Evolutionary conservation across 208 protist species (phyloP).

Genomic region (Acanthamoeba polyphaga): DNA sequence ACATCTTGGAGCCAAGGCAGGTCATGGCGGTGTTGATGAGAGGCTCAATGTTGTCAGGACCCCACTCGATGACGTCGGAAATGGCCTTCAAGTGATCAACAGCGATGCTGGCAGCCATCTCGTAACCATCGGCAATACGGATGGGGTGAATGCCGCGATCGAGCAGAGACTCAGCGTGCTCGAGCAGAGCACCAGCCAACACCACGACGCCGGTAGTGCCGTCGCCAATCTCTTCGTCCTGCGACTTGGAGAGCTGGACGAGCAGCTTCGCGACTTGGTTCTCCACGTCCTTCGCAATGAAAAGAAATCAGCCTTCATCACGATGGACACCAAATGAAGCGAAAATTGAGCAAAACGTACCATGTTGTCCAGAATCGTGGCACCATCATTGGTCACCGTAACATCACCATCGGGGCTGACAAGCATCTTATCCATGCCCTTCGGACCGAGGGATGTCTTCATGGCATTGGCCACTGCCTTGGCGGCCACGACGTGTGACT

Average conservation of each 20-base stretch:
- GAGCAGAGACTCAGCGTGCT: conserved; percentile 97
- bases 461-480: conserved; percentile 97
- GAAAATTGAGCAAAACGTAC: background rate
- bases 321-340: background rate
- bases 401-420: conserved; percentile 99
- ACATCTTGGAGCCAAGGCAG: conserved; percentile 99
- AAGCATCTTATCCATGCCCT: conserved; percentile 90
- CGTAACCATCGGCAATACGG: conserved; percentile 87
- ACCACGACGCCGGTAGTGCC: conserved; percentile 99
- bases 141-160: conserved; percentile 90
- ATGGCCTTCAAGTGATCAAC: conserved; percentile 94
- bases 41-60: conserved; percentile 89
- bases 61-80: conserved; percentile 90
- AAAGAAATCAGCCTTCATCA: background rate
- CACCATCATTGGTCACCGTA: conserved; percentile 99
- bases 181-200: conserved; percentile 98
- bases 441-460: conserved; percentile 98
- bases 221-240: conserved; percentile 99
- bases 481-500: conserved; percentile 98
- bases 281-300: conserved; percentile 93
- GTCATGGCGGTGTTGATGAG: conserved; percentile 98
- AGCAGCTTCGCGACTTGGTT: conserved; percentile 99
- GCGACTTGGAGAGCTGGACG: conserved; percentile 99
- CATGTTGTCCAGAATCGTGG: conserved; percentile 99
- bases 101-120: conserved; percentile 97